These are phyloP conservation scores for Saturnispora sekii DNA, from an alignment of 805 yeast genomes.

Conservation along the genomic window DNA sequence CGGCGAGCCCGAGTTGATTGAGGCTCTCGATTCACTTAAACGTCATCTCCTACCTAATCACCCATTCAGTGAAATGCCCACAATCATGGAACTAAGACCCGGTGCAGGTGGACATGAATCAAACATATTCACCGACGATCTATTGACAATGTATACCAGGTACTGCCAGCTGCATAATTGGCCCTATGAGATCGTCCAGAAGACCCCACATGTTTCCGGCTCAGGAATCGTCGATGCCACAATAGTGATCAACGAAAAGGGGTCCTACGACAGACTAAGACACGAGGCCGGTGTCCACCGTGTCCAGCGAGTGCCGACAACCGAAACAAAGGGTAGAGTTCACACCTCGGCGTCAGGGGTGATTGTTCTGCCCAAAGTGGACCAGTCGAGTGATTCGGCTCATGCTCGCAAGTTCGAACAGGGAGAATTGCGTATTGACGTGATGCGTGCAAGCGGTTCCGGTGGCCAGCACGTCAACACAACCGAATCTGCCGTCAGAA, in stretches of 20 bases:
- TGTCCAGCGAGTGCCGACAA: slow-evolving; percentile 88
- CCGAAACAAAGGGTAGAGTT: slow-evolving; percentile 87
- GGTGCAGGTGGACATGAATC: slow-evolving; percentile 98
- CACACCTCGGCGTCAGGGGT: slow-evolving; percentile 97
- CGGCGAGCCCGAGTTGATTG: slow-evolving; percentile 34
- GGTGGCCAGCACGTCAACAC: slow-evolving; percentile 56
- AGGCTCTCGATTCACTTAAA: slow-evolving; percentile 39
- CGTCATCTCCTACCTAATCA: slow-evolving; percentile 63
- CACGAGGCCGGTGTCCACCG: slow-evolving; percentile 94
- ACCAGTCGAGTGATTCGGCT: slow-evolving; percentile 32
- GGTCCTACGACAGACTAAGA: slow-evolving; percentile 63
- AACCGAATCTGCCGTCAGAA: slow-evolving; percentile 76
- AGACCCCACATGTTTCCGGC: slow-evolving; percentile 47
- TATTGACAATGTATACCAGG: slow-evolving; percentile 70
- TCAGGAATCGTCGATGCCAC: slow-evolving; percentile 71
- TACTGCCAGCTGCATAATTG: slow-evolving; percentile 60
- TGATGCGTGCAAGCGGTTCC: slow-evolving; percentile 59
- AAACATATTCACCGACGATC: slow-evolving; percentile 70
- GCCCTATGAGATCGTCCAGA: slow-evolving; percentile 53
- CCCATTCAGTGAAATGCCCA: slow-evolving; percentile 64
- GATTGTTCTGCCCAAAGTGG: slow-evolving; percentile 78
- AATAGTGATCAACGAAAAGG: slow-evolving; percentile 61
- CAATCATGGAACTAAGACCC: slow-evolving; percentile 79
- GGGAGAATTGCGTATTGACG: slow-evolving; percentile 85
- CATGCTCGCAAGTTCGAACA: slow-evolving; percentile 54